A percentile compares a stretch with the other conserved stretches of the same genome.
phyloP scores from a whole-genome alignment of 2,329 filamentous ascomycete genomes.

The Trichoderma sp. region DNA sequence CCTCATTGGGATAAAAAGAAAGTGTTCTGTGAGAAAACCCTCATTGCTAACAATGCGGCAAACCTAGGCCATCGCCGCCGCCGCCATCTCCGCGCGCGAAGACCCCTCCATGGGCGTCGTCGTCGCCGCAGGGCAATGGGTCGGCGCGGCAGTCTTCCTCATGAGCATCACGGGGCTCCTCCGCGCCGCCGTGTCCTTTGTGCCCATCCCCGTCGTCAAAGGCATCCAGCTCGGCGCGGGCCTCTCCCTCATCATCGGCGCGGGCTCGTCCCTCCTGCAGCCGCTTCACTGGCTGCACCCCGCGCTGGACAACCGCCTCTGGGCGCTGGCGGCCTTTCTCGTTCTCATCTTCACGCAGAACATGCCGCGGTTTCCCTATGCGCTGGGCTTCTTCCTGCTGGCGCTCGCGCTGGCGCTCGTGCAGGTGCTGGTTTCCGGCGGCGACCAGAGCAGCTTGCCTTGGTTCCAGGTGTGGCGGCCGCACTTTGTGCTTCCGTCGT shows the following conservation, averaged over 20 bases:
- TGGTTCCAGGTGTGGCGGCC: conserved; percentile 65
- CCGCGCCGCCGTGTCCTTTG: conserved; percentile 69
- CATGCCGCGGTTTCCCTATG: conserved; percentile 73
- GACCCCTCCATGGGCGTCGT: conserved; percentile 57
- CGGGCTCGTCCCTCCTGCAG: conserved; percentile 69
- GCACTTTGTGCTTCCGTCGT: conserved; percentile 44
- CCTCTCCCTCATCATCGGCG: conserved; percentile 77
- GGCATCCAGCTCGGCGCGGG: conserved; percentile 95
- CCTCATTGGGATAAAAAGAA: neutral
- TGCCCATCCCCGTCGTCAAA: conserved; percentile 87
- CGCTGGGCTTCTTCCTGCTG: conserved; percentile 70
- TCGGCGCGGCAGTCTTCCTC: conserved; percentile 71
- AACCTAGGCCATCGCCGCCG: conserved; percentile 78
- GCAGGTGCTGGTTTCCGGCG: conserved; percentile 39
- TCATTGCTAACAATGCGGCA: conserved; percentile 6
- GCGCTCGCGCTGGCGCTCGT: conserved; percentile 68
- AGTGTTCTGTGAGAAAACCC: neutral
- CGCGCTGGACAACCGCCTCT: conserved; percentile 76
- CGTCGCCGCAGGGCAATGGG: conserved; percentile 74
- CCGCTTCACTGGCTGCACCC: conserved; percentile 70
- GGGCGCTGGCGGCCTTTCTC: conserved; percentile 74
- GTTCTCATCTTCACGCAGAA: conserved; percentile 70
- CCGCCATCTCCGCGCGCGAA: conserved; percentile 75
- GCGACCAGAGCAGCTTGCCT: conserved; percentile 48
- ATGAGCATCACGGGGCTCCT: conserved; percentile 82